Percentiles rank a stretch among this genome's conserved stretches.
These are phyloP conservation scores for Penicillium sp. DNA, from an alignment of 2,329 filamentous ascomycete genomes.

Conservation along the genomic window DNA sequence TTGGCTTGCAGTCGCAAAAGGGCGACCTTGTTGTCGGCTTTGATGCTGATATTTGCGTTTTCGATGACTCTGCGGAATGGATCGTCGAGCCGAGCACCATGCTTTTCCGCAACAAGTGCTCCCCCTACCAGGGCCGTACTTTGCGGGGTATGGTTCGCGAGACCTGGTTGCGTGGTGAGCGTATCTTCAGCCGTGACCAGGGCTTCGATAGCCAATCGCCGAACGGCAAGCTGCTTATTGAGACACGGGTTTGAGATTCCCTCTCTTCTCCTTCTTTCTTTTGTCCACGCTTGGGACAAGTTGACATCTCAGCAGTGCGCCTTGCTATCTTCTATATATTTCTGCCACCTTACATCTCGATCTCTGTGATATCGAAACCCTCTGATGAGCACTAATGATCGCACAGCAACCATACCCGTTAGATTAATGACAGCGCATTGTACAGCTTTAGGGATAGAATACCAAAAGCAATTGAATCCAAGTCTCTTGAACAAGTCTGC, in stretches of 20 bases:
- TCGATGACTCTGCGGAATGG: constrained; percentile 81
- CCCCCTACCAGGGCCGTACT: constrained; percentile 78
- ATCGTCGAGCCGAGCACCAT: constrained; percentile 72
- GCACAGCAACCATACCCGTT: constrained; percentile 26
- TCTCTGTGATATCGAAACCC: constrained; percentile 6
- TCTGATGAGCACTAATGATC: constrained; percentile 27
- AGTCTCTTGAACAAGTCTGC: background rate
- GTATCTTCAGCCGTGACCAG: constrained; percentile 68
- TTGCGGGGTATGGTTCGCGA: constrained; percentile 76
- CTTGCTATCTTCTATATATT: constrained; percentile 40
- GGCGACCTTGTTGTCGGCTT: constrained; percentile 77
- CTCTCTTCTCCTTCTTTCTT: constrained; percentile 5
- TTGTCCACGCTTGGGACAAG: constrained; percentile 11
- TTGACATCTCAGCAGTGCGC: constrained; percentile 12
- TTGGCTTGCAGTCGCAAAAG: constrained; percentile 77
- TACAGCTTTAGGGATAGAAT: constrained; percentile 24
- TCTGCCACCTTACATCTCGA: constrained; percentile 15
- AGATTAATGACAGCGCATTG: constrained; percentile 25
- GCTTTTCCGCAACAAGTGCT: constrained; percentile 92
- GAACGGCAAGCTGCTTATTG: constrained; percentile 40
- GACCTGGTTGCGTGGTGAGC: constrained; percentile 78
- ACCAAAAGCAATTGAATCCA: constrained; percentile 6
- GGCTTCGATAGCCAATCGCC: constrained; percentile 40
- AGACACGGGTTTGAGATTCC: constrained; percentile 34
- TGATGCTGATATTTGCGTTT: constrained; percentile 88